These are phyloP conservation scores for Sicyos baderoa DNA, from an alignment of 306 rosid species.

Conservation along the genomic window DNA sequence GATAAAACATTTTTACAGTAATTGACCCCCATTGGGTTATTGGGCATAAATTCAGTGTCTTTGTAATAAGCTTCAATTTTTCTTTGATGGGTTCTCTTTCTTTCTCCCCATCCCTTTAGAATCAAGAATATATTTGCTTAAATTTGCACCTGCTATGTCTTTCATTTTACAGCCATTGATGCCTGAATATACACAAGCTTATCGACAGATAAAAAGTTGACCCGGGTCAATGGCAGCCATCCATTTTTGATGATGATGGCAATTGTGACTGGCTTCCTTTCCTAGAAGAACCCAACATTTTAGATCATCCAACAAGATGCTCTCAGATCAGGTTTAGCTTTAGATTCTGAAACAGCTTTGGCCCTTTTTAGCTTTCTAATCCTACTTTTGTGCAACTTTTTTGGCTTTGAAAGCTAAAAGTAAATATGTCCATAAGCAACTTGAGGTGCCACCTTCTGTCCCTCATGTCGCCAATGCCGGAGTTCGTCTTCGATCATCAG, in stretches of 20 bases:
- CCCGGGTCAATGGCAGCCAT: not conserved
- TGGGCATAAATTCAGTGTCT: not conserved
- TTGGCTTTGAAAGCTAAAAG: slow-evolving; percentile 8
- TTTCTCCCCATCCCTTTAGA: slow-evolving; percentile 10
- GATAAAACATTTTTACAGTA: not conserved
- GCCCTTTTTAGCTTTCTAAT: not conserved
- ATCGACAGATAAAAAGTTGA: not conserved
- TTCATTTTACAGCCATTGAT: slow-evolving; percentile 16
- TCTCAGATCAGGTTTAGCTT: not conserved
- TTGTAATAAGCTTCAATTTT: slow-evolving; percentile 6
- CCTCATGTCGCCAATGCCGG: slow-evolving; percentile 42
- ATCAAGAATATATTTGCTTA: slow-evolving; percentile 15
- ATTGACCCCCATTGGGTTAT: not conserved
- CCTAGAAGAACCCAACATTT: slow-evolving; percentile 1
- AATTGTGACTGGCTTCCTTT: not conserved
- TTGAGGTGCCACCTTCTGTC: slow-evolving; percentile 25
- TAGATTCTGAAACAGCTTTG: slow-evolving; percentile 10
- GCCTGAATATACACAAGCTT: slow-evolving; percentile 12
- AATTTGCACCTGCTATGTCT: slow-evolving; percentile 5
- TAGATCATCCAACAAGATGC: slow-evolving; percentile 15
- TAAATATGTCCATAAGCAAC: slow-evolving; percentile 19
- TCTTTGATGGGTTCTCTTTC: slow-evolving; percentile 10
- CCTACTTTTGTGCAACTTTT: not conserved
- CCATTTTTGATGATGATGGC: slow-evolving; percentile 1
- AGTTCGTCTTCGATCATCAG: slow-evolving; percentile 49